Evolutionary conservation across 176 grass and related monocot genomes (phyloP).

Genomic region (Oryza australiensis): DNA sequence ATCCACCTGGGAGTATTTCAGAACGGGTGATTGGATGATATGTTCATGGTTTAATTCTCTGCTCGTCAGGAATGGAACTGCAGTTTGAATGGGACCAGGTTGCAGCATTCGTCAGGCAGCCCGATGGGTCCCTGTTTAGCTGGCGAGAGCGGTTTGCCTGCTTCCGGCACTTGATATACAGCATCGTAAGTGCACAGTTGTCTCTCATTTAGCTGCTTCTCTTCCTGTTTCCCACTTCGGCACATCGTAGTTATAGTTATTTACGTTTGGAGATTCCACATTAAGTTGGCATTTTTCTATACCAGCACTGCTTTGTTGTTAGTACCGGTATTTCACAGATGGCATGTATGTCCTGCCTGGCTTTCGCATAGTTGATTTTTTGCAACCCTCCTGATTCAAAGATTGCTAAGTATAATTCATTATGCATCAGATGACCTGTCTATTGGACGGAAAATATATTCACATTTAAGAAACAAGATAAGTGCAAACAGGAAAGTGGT

Average conservation of each 20-base stretch:
- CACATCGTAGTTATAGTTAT: not conserved
- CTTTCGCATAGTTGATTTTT: not conserved
- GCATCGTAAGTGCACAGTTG: slow-evolving; percentile 64
- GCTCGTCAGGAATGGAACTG: slow-evolving; percentile 76
- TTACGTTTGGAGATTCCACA: not conserved
- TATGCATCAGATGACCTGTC: not conserved
- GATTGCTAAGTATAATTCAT: not conserved
- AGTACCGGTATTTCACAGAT: not conserved
- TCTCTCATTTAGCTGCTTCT: not conserved
- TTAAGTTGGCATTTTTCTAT: not conserved
- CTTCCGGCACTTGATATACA: slow-evolving; percentile 79
- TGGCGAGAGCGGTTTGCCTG: slow-evolving; percentile 85
- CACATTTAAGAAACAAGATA: not conserved
- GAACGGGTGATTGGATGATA: not conserved
- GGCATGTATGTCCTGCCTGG: not conserved
- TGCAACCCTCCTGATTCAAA: not conserved
- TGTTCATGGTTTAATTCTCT: not conserved
- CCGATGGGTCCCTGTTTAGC: slow-evolving; percentile 89
- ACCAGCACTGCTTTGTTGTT: not conserved
- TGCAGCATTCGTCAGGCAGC: slow-evolving; percentile 81
- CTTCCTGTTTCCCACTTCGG: not conserved
- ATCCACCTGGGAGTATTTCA: not conserved
- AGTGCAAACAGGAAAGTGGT: not conserved
- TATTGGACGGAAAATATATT: not conserved
- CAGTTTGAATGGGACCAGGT: slow-evolving; percentile 97